Evolutionary conservation across 305 asterid species (phyloP).

Genomic region (Solanum hybrid): DNA sequence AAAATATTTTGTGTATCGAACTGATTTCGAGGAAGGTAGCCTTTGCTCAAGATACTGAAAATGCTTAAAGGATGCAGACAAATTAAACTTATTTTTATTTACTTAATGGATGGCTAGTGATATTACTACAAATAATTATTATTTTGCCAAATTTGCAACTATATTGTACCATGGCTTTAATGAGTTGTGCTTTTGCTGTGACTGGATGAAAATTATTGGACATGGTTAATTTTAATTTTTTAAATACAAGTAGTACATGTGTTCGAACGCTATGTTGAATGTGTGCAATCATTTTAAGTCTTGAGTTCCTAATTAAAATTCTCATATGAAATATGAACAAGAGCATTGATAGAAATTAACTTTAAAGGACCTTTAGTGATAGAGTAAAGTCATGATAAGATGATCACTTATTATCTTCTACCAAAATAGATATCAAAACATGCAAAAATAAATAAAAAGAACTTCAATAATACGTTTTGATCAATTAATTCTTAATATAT

Average conservation of each 20-base stretch:
- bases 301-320: not conserved
- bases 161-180: not conserved
- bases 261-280: not conserved
- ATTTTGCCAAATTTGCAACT: not conserved
- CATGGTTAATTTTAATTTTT: not conserved
- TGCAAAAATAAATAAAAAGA: not conserved
- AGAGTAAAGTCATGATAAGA: not conserved
- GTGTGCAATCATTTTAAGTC: not conserved
- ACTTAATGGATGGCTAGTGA: not conserved
- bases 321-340: not conserved
- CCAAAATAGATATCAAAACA: not conserved
- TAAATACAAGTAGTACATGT: not conserved
- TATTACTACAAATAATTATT: not conserved
- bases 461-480: not conserved
- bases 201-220: not conserved
- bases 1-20: not conserved
- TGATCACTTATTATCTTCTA: not conserved
- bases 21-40: not conserved
- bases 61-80: not conserved
- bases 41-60: not conserved
- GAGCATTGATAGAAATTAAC: not conserved
- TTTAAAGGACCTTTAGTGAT: not conserved
- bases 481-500: not conserved
- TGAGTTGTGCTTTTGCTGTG: not conserved
- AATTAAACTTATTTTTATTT: not conserved